Percentiles rank a stretch among this genome's conserved stretches.
Evolutionary conservation across 805 yeast species (phyloP).

Genomic region (Metschnikowia henanensis): DNA sequence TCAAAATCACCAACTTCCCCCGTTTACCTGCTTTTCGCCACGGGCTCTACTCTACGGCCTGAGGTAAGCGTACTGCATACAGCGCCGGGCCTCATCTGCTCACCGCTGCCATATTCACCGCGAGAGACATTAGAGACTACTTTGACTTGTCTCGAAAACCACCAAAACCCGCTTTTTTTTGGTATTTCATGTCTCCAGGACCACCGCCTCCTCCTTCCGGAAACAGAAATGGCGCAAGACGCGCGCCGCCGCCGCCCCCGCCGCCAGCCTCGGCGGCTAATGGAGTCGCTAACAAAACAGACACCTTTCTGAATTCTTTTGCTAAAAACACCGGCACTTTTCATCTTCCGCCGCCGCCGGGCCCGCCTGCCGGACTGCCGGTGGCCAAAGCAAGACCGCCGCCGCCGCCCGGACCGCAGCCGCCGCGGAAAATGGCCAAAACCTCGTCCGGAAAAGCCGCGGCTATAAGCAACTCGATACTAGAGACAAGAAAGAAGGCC

Average conservation of each 20-base stretch:
- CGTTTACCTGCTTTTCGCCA: no score
- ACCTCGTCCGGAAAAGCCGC: neutral
- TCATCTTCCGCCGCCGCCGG: conserved; percentile 17
- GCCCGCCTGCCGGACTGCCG: conserved; percentile 9
- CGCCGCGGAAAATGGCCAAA: conserved; percentile 7
- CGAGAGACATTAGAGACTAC: no score
- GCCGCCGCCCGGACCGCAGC: conserved; percentile 22
- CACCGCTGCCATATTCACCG: no score
- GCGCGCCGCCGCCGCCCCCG: conserved; percentile 14
- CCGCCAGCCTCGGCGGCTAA: conserved; percentile 5
- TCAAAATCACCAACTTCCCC: no score
- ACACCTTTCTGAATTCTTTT: neutral
- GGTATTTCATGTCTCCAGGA: conserved; percentile 1
- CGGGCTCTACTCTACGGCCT: neutral
- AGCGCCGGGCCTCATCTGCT: neutral
- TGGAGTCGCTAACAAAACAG: neutral
- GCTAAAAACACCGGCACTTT: neutral
- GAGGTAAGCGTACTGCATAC: conserved; percentile 1
- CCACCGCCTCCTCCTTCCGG: conserved; percentile 14
- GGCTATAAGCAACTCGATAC: conserved; percentile 19
- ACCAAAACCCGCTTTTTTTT: neutral
- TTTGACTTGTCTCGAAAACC: neutral
- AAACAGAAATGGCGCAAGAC: neutral
- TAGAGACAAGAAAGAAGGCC: conserved; percentile 47
- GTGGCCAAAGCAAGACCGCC: conserved; percentile 32